Conservation (phyloP, 352 stramenopile genomes). For the Globisporangium rhizosaccharum region DNA sequence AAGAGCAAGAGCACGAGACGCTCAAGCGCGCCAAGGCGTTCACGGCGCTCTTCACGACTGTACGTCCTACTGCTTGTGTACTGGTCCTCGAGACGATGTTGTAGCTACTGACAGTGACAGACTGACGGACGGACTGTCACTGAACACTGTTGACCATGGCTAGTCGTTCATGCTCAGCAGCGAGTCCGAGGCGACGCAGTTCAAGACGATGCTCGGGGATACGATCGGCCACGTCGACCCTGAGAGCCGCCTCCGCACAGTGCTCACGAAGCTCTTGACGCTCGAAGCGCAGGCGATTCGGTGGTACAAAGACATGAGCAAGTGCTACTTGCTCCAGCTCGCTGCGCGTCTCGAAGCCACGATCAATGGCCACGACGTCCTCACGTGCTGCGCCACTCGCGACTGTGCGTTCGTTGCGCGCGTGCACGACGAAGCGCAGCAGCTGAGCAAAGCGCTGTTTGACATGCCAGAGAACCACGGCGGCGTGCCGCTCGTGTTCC, state of each 20-base stretch:
- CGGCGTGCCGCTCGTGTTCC: conserved; percentile 60
- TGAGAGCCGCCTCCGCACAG: conserved; percentile 38
- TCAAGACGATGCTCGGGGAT: conserved; percentile 45
- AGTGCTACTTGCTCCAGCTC: conserved; percentile 68
- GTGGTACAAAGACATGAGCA: conserved; percentile 65
- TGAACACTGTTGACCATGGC: background rate
- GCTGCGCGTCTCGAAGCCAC: conserved; percentile 39
- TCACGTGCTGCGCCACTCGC: conserved; percentile 39
- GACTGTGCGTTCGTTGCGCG: conserved; percentile 41
- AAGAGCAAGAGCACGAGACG: conserved; percentile 49
- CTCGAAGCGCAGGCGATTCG: conserved; percentile 61
- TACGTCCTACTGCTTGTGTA: conserved; percentile 16
- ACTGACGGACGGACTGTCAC: too few species aligned
- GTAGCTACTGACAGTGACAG: background rate
- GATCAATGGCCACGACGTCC: conserved; percentile 34
- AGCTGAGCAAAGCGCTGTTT: conserved; percentile 54
- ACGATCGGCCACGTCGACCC: conserved; percentile 41
- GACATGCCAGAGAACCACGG: conserved; percentile 70
- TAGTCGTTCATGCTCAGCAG: conserved; percentile 55
- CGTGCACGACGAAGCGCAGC: conserved; percentile 42
- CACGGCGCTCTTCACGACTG: conserved; percentile 56
- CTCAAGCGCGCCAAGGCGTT: conserved; percentile 50
- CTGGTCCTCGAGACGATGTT: background rate
- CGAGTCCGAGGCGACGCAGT: conserved; percentile 24
- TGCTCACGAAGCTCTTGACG: conserved; percentile 56